These are phyloP conservation scores for Biscutella laevigata DNA, from an alignment of 441 rosid genomes.

Conservation along the genomic window DNA sequence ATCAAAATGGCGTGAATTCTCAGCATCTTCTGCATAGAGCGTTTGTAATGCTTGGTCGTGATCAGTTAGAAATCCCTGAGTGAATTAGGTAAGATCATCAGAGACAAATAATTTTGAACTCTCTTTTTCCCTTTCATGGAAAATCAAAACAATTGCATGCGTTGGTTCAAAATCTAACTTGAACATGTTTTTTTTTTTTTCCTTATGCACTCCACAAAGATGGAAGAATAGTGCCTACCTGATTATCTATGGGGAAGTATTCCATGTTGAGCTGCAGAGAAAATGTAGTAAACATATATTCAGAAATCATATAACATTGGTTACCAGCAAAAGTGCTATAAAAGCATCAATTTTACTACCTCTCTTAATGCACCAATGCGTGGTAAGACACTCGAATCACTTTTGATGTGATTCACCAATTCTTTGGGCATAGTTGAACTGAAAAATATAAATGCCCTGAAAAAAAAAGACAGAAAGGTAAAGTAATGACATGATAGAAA, in stretches of 20 bases:
- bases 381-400: slow-evolving; percentile 57
- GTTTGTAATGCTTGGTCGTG: slow-evolving; percentile 54
- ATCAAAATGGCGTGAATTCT: slow-evolving; percentile 39
- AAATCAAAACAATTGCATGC: neutral
- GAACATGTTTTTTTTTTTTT: too few relatives aligned
- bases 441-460: slow-evolving; percentile 61
- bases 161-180: neutral
- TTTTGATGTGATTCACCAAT: slow-evolving; percentile 54
- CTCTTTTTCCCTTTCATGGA: neutral
- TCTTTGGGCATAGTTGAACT: slow-evolving; percentile 54
- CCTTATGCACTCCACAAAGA: too few relatives aligned
- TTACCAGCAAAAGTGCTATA: too few relatives aligned
- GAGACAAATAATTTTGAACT: neutral
- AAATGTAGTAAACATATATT: too few relatives aligned
- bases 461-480: neutral
- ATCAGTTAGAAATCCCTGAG: slow-evolving; percentile 67
- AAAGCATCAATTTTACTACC: too few relatives aligned
- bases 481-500: neutral
- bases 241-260: slow-evolving; percentile 59
- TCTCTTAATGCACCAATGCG: slow-evolving; percentile 64
- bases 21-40: slow-evolving; percentile 43
- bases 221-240: slow-evolving; percentile 28
- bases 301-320: too few relatives aligned
- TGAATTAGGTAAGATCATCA: slow-evolving; percentile 12
- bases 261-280: slow-evolving; percentile 61